phyloP scores from a whole-genome alignment of 257 asterid genomes.

The Scutellaria baicalensis region DNA sequence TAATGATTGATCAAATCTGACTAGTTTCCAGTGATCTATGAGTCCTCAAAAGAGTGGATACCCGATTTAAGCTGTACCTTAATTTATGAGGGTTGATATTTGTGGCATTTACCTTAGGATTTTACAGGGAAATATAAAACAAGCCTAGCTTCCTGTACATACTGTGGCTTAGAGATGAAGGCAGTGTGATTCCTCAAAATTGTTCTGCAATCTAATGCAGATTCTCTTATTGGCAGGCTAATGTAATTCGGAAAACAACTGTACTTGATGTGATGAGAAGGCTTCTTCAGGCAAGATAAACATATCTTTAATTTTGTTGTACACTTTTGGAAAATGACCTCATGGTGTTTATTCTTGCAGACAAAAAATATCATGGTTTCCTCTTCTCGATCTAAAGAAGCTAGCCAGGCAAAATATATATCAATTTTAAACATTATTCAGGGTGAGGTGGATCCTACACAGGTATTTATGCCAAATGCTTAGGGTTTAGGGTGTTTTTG shows the following conservation, averaged over 20 bases:
- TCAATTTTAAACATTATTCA: slow-evolving; percentile 93
- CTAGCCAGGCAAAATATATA: slow-evolving; percentile 96
- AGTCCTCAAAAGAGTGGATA: not conserved
- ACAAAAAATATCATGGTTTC: slow-evolving; percentile 98
- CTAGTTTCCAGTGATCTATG: not conserved
- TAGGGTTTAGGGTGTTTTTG: too few relatives aligned
- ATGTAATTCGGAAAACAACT: slow-evolving; percentile 92
- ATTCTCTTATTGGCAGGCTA: slow-evolving; percentile 59
- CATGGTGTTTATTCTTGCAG: slow-evolving; percentile 41
- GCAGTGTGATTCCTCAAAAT: not conserved
- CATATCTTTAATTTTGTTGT: slow-evolving; percentile 6
- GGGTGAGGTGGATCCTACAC: slow-evolving; percentile 99
- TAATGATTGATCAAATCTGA: not conserved
- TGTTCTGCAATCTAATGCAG: slow-evolving; percentile 14
- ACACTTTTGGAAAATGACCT: slow-evolving; percentile 9
- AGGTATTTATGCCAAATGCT: slow-evolving; percentile 45
- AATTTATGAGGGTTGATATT: not conserved
- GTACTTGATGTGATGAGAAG: slow-evolving; percentile 99
- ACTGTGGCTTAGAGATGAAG: slow-evolving; percentile 4
- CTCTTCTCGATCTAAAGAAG: slow-evolving; percentile 88
- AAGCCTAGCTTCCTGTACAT: not conserved
- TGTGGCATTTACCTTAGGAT: not conserved
- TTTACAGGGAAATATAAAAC: not conserved
- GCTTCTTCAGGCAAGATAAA: slow-evolving; percentile 82
- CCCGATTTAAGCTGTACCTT: not conserved